Evolutionary conservation across 2,329 filamentous ascomycete genomes (phyloP), one percentile per base, ranked within the genome.

Genomic region (Septoria linicola): DNA sequence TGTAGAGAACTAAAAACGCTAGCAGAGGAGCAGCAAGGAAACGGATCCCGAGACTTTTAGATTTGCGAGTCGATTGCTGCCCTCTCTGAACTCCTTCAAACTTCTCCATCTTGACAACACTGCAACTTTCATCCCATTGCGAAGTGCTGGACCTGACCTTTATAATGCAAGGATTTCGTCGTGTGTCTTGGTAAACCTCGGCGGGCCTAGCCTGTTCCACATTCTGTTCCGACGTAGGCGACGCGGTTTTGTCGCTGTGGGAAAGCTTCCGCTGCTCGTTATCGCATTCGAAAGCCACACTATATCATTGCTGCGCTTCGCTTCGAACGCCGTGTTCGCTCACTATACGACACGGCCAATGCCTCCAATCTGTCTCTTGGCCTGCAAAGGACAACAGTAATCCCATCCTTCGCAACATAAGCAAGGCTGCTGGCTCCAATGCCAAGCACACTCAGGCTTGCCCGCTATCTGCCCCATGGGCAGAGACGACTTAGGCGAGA

Each of bases 1-100:
- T 60, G 49, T 60, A 60, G 4, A 56, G 40, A 20, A 49, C 30
- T 21, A 59, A 27, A 41, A 60, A 59, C 4, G 58, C 55, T 10
- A 60, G 20, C 5, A 60, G 37, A n/a, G 55, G 49, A 25, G 49
- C 52, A 10, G 58, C 36, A 32, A 60, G 41, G 23, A 55, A 48
- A 6, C 44, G 35, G 17, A 48, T 48, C 14, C 44, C 44, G 8
- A 48, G 21, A 30, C 35, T 31, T 40, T 19, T 48, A 10, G 44
- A 31, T 4, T 23, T 27, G n/a, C 34, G 10, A 14, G 14, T 14
- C 14, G 40, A 30, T 35, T 25, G 42, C 39, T 27, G 35, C 16
- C 23, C 35, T 40, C n/a, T 42, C 14, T 37, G 17, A 21, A 42
- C 21, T 11, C 25, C 39, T n/a, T 31, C 47, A 36, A 31, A 37